Evolutionary conservation across 305 asterid species (phyloP).

Genomic region (Solanum aculeatissimum): DNA sequence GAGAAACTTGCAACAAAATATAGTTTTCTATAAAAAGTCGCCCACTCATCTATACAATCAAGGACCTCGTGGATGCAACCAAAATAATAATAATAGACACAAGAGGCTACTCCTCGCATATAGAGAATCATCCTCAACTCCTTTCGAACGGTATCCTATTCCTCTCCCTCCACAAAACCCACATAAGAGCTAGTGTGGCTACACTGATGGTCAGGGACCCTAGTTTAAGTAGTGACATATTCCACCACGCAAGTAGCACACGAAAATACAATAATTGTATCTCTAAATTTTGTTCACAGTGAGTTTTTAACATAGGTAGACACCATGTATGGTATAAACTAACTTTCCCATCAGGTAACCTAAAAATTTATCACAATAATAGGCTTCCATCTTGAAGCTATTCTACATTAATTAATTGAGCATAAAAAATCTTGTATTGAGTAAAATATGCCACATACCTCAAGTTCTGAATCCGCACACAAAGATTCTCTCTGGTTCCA

Average conservation of each 20-base stretch:
- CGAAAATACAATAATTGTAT: not conserved
- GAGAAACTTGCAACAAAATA: not conserved
- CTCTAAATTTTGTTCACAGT: not conserved
- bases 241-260: not conserved
- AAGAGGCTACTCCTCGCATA: not conserved
- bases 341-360: not conserved
- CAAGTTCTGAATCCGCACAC: slow-evolving; percentile 66
- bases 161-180: not conserved
- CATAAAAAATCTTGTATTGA: not conserved
- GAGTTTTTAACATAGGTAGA: not conserved
- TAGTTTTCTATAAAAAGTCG: not conserved
- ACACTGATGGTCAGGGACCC: not conserved
- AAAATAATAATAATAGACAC: not conserved
- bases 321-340: not conserved
- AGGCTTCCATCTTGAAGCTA: not conserved
- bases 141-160: not conserved
- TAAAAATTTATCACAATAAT: not conserved
- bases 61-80: not conserved
- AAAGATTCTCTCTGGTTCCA: slow-evolving; percentile 48
- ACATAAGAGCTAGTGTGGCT: not conserved
- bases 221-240: not conserved
- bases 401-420: not conserved
- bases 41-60: not conserved
- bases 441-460: slow-evolving; percentile 43
- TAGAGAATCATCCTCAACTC: not conserved